Conservation (phyloP, 257 asterid species). For the Solanum microdontum region DNA sequence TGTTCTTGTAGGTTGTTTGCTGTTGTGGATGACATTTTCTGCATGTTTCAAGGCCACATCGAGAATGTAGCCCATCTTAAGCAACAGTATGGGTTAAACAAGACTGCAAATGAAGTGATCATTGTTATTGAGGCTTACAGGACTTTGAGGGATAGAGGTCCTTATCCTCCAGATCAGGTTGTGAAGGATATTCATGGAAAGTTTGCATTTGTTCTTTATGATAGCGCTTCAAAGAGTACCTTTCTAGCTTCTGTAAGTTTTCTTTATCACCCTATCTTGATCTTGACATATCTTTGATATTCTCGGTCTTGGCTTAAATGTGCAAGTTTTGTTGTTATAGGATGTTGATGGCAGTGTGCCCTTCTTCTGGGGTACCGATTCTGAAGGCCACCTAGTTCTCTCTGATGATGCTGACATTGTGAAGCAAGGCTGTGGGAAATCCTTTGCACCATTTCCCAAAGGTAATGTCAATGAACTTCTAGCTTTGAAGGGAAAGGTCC, state of each 20-base stretch:
- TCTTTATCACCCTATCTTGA: not conserved
- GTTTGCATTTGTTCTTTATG: slow-evolving; percentile 68
- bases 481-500: not conserved
- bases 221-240: slow-evolving; percentile 40
- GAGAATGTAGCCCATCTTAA: slow-evolving; percentile 80
- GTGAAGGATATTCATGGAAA: slow-evolving; percentile 83
- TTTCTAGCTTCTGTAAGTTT: slow-evolving; percentile 69
- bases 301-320: not conserved
- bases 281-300: not conserved
- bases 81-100: slow-evolving; percentile 89
- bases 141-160: slow-evolving; percentile 92
- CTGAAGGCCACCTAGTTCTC: slow-evolving; percentile 77
- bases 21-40: slow-evolving; percentile 82
- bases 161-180: slow-evolving; percentile 84
- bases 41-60: slow-evolving; percentile 90
- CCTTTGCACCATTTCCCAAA: slow-evolving; percentile 88
- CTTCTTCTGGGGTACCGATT: slow-evolving; percentile 86
- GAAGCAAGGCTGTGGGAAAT: slow-evolving; percentile 86
- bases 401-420: slow-evolving; percentile 62
- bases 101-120: slow-evolving; percentile 53
- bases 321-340: slow-evolving; percentile 16
- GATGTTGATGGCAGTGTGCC: slow-evolving; percentile 75
- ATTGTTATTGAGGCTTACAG: slow-evolving; percentile 89
- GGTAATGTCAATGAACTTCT: slow-evolving; percentile 26
- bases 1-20: slow-evolving; percentile 48